These are phyloP conservation scores for Wickerhamiella domercqiae DNA, from an alignment of 805 yeast genomes.

Conservation along the genomic window DNA sequence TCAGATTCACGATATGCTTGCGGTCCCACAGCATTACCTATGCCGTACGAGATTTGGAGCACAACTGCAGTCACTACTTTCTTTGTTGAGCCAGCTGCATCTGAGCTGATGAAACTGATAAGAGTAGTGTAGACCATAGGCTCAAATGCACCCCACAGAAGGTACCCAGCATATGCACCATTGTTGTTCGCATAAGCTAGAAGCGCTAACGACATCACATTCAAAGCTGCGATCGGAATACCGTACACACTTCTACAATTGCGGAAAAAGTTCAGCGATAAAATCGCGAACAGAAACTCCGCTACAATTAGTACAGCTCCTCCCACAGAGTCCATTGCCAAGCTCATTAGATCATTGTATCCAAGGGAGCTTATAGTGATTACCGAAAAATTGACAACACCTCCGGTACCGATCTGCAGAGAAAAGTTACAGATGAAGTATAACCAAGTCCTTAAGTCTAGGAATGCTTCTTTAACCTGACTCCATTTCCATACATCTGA, in stretches of 20 bases:
- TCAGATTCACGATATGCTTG: slow-evolving; percentile 45
- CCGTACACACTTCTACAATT: slow-evolving; percentile 22
- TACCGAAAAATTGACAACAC: slow-evolving; percentile 33
- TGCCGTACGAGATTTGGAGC: slow-evolving; percentile 47
- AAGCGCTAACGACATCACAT: slow-evolving; percentile 31
- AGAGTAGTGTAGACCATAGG: slow-evolving; percentile 19
- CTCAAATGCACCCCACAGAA: slow-evolving; percentile 20
- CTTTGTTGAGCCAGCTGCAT: slow-evolving; percentile 62
- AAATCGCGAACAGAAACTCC: slow-evolving; percentile 9
- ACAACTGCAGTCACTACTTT: slow-evolving; percentile 45
- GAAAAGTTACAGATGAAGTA: slow-evolving; percentile 28
- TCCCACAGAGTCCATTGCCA: slow-evolving; percentile 1
- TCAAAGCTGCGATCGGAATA: slow-evolving; percentile 34
- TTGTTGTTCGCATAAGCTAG: slow-evolving; percentile 29
- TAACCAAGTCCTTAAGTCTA: slow-evolving; percentile 35
- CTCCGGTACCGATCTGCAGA: slow-evolving; percentile 37
- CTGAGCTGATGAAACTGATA: slow-evolving; percentile 22
- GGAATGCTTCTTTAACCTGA: slow-evolving; percentile 33
- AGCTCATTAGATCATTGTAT: neutral
- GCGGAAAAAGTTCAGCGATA: slow-evolving; percentile 6
- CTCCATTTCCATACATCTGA: slow-evolving; percentile 35
- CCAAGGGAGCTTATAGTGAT: slow-evolving; percentile 24
- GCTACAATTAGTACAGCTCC: slow-evolving; percentile 30
- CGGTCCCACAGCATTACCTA: slow-evolving; percentile 62
- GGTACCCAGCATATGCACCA: slow-evolving; percentile 28